Base-by-base conservation (phyloP, 306 rosid genomes). In the Cyamopsis tetragonoloba region DNA sequence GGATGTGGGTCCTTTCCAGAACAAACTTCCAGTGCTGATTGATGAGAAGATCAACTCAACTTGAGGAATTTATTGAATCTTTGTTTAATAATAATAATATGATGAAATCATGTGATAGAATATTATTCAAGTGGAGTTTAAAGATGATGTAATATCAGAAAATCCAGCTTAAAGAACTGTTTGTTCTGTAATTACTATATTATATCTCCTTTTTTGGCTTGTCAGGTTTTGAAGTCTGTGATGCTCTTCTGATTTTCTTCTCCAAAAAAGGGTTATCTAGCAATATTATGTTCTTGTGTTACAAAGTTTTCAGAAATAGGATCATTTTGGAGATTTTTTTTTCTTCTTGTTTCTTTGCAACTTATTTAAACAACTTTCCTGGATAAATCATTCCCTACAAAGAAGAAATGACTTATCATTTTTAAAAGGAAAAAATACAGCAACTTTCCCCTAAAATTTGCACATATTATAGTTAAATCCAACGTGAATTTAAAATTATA, bases 1-100 rank as follows among this genome's bases (percentile, higher is more conserved):
- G 74, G 88, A 79, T 43, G 79, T 27, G 63, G 55, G 65, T 53
- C 79, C 77, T 35, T 22, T 80, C 10, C 85, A 71, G 59, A 77
- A 69, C 46, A 68, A 78, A 63, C 26, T 49, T 18, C 66, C 71
- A 14, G 20, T 58, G 66, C 70, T 4, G 56, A 68, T 39, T 61
- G 86, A 78, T 15, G 77, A 69, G 61, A 65, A 70, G 38, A 61
- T 51, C 66, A 69, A 53, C 62, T 60, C 75, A 78, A 61, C 56
- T 42, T 78, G 66, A 59, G 17, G 22, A 27, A 50, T 59, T 63
- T 62, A 61, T 44, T 37, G 71, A 7, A 27, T 1, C 15, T 61
- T 61, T 46, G 51, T 27, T 17, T 42, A 23, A 56, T n/a, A n/a
- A n/a, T n/a, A n/a, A n/a, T n/a, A n/a, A n/a, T n/a, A 46, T 49